These are phyloP conservation scores for Hanseniaspora meyeri DNA, from an alignment of 805 yeast genomes.

Conservation along the genomic window DNA sequence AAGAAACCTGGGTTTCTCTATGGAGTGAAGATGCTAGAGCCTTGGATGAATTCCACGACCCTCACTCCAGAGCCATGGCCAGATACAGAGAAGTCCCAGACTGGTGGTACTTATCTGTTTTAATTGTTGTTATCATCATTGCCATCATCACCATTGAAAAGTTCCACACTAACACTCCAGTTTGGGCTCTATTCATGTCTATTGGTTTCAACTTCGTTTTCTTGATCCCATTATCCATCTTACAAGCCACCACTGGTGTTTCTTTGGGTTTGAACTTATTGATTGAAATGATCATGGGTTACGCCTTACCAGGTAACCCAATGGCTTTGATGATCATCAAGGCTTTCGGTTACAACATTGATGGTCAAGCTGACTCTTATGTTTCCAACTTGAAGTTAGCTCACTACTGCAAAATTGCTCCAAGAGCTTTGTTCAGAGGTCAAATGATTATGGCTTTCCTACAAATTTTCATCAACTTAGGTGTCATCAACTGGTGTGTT, in stretches of 20 bases:
- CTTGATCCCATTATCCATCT: conserved; percentile 45
- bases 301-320: conserved; percentile 43
- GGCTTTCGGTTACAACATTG: conserved; percentile 42
- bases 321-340: conserved; percentile 45
- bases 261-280: conserved; percentile 48
- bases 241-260: conserved; percentile 45
- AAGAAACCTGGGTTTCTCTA: conserved; percentile 20
- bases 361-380: conserved; percentile 42
- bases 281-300: conserved; percentile 49
- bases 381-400: conserved; percentile 44
- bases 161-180: conserved; percentile 45
- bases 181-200: conserved; percentile 53
- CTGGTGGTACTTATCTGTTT: conserved; percentile 33
- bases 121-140: conserved; percentile 34
- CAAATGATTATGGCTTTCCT: conserved; percentile 33
- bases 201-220: conserved; percentile 40
- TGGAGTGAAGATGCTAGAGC: conserved; percentile 24
- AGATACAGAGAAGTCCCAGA: conserved; percentile 62
- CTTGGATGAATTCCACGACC: conserved; percentile 32
- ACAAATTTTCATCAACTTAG: conserved; percentile 30
- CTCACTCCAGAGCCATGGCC: conserved; percentile 47
- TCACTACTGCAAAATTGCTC: conserved; percentile 47
- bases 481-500: conserved; percentile 34
- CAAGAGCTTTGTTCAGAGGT: conserved; percentile 39
- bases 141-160: conserved; percentile 29